Base-by-base conservation (phyloP, 805 yeast genomes). In the Monosporozyma siamensis region DNA sequence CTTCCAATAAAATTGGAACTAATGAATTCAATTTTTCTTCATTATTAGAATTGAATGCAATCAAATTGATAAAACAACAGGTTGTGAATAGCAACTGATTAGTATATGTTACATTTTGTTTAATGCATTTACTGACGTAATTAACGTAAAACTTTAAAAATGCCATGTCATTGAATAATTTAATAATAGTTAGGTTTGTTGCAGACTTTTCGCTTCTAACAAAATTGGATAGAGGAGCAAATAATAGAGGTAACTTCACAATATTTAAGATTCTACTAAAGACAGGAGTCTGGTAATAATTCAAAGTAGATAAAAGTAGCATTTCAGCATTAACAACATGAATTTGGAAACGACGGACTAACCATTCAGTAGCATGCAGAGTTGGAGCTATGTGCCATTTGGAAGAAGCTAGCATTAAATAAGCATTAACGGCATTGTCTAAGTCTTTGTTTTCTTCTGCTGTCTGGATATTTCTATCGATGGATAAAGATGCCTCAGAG, bases 331-430 rank as follows among this genome's bases (percentile, higher is more conserved):
- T 87, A 54, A 82, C 80, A 39, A 84, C 70, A 58, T 92, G 89
- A 50, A 87, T 77, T 56, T 87, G 80, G 67, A 80, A 92, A 53
- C 97, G 75, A 66, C 98, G 81, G 15, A 92, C 81, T 20, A 89
- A 76, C 98, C 98, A 92, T 67, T 92, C 98, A 10, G 87, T 70
- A 4, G 96, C 90, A 52, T 80, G 80, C 39, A 86, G 55, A 3
- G 96, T 74, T 20, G 94, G 85, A 18, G 78, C 72, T 41, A 88
- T 65, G 48, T 78, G 74, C 74, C 90, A 78, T 60, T 79, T 80
- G 2, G 94, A 86, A 3, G 94, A 80, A 8, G 80, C 69, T 50
- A 90, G 68, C 45, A 80, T 71, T 46, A 92, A 65, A 56, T 85
- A 90, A 10, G 80, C 80, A 46, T 77, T 75, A 40, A 90, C 75